phyloP scores from a whole-genome alignment of 1,284 basidiomycete genomes.

The Neolentinus lepideus region DNA sequence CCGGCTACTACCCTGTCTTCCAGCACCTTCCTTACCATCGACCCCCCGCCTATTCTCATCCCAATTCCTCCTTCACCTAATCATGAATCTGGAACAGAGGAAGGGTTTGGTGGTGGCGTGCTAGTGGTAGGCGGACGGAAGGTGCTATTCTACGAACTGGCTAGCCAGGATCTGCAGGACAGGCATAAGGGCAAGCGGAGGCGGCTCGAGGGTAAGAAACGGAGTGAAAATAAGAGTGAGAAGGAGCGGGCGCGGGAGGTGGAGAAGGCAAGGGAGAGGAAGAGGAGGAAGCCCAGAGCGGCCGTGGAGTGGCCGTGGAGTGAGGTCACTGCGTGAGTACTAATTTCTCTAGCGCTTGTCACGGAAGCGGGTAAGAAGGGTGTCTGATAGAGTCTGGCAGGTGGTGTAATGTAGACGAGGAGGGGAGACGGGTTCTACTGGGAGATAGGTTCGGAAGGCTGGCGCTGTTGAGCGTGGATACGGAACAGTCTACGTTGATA shows the following conservation, averaged over 20 bases:
- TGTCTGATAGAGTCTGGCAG: constrained; percentile 25
- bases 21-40: constrained; percentile 21
- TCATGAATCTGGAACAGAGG: too few relatives aligned
- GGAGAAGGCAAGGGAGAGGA: constrained; percentile 48
- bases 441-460: constrained; percentile 78
- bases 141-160: constrained; percentile 52
- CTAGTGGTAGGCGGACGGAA: constrained; percentile 60
- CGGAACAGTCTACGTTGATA: constrained; percentile 40
- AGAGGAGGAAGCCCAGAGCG: constrained; percentile 44
- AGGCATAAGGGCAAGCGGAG: constrained; percentile 48
- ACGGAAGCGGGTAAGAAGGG: too few relatives aligned
- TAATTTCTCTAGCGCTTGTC: constrained; percentile 1
- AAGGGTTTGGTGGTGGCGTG: constrained; percentile 51
- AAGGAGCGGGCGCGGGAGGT: constrained; percentile 42
- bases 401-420: constrained; percentile 39
- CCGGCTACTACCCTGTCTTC: constrained; percentile 27
- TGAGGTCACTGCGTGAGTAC: constrained; percentile 51
- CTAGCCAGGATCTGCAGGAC: constrained; percentile 35
- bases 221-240: constrained; percentile 28
- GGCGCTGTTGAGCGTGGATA: constrained; percentile 54
- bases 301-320: constrained; percentile 68
- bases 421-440: constrained; percentile 49
- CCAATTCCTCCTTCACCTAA: constrained; percentile 35
- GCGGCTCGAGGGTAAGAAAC: constrained; percentile 41
- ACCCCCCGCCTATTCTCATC: constrained; percentile 36